Evolutionary conservation across 2,329 filamentous ascomycete species (phyloP).

Genomic region (Septoria petroselini): DNA sequence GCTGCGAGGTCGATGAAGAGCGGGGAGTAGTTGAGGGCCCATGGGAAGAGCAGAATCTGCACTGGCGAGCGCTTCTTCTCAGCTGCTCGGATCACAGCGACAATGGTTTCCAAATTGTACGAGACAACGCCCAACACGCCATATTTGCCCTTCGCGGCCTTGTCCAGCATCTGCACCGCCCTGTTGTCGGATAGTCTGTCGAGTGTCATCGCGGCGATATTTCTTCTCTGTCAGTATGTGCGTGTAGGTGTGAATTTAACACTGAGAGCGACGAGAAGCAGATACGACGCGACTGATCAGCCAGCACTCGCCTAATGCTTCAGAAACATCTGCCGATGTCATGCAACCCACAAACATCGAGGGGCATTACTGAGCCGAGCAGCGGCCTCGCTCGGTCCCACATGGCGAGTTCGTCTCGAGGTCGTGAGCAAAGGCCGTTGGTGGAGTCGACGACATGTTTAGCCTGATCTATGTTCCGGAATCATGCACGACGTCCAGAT

Average conservation of each 20-base stretch:
- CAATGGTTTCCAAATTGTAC: slow-evolving; percentile 63
- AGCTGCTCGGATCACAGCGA: slow-evolving; percentile 66
- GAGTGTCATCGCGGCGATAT: slow-evolving; percentile 23
- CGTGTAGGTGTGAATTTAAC: background rate
- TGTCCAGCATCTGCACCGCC: slow-evolving; percentile 36
- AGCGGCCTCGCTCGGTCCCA: too few relatives aligned
- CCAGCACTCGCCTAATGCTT: background rate
- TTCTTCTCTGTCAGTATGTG: background rate
- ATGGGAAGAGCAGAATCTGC: slow-evolving; percentile 72
- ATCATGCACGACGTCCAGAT: too few relatives aligned
- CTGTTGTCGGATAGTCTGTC: slow-evolving; percentile 31
- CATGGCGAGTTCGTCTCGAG: too few relatives aligned
- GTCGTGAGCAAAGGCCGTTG: too few relatives aligned
- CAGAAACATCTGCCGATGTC: background rate
- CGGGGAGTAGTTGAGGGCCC: slow-evolving; percentile 66
- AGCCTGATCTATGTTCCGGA: too few relatives aligned
- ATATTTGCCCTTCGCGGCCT: slow-evolving; percentile 36
- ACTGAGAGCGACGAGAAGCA: background rate
- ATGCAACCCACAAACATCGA: background rate
- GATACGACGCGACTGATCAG: background rate
- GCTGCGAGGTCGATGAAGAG: slow-evolving; percentile 47
- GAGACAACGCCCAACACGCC: slow-evolving; percentile 37
- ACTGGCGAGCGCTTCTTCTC: slow-evolving; percentile 64
- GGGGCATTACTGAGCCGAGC: background rate
- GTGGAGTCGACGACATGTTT: too few relatives aligned